Base-by-base conservation (phyloP, 2,329 filamentous ascomycete genomes). In the Xylariales sp. region DNA sequence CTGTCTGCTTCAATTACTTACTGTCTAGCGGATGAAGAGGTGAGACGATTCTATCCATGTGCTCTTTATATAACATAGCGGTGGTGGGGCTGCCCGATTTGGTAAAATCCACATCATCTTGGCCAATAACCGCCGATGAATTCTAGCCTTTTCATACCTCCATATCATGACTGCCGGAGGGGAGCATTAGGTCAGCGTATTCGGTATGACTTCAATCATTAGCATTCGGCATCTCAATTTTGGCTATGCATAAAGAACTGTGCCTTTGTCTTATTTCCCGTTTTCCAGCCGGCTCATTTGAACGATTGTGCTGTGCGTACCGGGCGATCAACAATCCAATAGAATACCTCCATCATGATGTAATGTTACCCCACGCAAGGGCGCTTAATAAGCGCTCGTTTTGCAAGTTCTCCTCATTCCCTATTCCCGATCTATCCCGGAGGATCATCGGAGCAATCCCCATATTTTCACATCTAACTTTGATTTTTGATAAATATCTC, bases 81-180 rank as follows among this genome's bases (percentile, higher is more conserved):
- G 16, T 18, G 49, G 16, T 34, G n/a, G 49, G 12, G 46, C 12
- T 64, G 39, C 62, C 62, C 32, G 54, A 64, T 64, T 59, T 59
- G 54, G 62, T 39, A 30, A 59, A 30, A 43, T 48, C 36, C 30
- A 53, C 46, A 36, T 52, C 49, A 16, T 46, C 23, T 54, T 30
- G 30, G 12, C 54, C 62, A 64, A 64, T 64, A 34, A 54, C 28
- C 43, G n/a, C 34, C 23, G 9, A 3, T 12, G 10, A 49, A 41
- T 6, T 41, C n/a, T 4, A 39, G 28, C n/a, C 3, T 53, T 16
- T 53, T 14, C 14, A 34, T 52, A 30, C 30, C 49, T 16, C n/a
- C 28, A 3, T 54, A 39, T 23, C 23, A 39, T 12, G 32, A 34
- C 8, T 39, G 7, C 12, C 9, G n/a, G 16, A 14, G 5, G 5